phyloP scores from a whole-genome alignment of 2,329 filamentous ascomycete genomes.

The Leptographium galeiforme region DNA sequence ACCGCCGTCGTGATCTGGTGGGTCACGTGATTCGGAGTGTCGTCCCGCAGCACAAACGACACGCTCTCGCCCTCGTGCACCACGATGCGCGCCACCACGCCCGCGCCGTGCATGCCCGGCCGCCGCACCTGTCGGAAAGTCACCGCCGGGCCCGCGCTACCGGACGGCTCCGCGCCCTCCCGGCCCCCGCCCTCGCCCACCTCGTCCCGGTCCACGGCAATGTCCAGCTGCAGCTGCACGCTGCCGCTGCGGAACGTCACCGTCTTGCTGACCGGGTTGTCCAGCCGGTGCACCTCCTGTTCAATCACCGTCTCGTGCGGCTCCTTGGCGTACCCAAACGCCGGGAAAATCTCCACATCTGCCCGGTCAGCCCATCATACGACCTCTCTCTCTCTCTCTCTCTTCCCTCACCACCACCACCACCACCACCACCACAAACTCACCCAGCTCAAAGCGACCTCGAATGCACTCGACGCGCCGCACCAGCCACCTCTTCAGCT shows the following conservation, averaged over 20 bases:
- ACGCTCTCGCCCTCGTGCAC: constrained; percentile 54
- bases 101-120: constrained; percentile 43
- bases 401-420: background rate
- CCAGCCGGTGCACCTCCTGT: constrained; percentile 25
- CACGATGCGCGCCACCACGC: constrained; percentile 45
- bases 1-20: constrained; percentile 42
- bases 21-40: constrained; percentile 43
- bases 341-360: constrained; percentile 60
- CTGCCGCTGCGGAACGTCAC: constrained; percentile 48
- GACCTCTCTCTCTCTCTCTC: background rate
- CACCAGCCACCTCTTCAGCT: constrained; percentile 58
- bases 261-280: constrained; percentile 35
- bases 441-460: constrained; percentile 48
- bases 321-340: constrained; percentile 56
- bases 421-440: constrained; percentile 2
- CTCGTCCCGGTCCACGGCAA: constrained; percentile 39
- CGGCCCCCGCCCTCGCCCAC: background rate
- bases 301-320: constrained; percentile 45
- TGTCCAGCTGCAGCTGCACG: constrained; percentile 51
- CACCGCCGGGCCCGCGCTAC: constrained; percentile 34
- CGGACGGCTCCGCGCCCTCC: constrained; percentile 29
- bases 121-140: constrained; percentile 39
- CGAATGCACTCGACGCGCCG: constrained; percentile 61
- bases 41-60: constrained; percentile 55
- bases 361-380: background rate